Percentiles rank a stretch among this genome's conserved stretches.
Evolutionary conservation across 495 filamentous ascomycete genomes (phyloP).

Genomic region (Penicillium cinerascens): DNA sequence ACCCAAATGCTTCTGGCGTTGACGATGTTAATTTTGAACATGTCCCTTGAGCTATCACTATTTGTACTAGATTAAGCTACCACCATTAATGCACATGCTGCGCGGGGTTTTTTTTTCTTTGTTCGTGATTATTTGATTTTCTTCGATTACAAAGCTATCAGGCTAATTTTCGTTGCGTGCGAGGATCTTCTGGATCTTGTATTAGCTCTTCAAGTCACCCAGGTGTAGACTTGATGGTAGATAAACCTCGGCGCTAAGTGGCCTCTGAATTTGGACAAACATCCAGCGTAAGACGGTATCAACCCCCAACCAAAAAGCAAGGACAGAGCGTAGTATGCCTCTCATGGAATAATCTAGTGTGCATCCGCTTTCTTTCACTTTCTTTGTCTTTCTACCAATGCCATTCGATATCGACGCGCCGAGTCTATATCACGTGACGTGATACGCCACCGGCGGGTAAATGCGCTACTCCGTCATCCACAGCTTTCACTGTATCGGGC

Average conservation of each 20-base stretch:
- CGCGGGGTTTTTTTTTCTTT: background rate
- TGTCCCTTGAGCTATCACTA: slow-evolving; percentile 33
- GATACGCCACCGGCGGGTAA: slow-evolving; percentile 13
- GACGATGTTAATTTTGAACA: slow-evolving; percentile 77
- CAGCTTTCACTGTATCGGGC: background rate
- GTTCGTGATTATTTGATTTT: background rate
- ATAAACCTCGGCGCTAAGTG: background rate
- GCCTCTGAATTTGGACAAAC: background rate
- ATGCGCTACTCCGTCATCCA: slow-evolving; percentile 12
- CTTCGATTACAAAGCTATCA: background rate
- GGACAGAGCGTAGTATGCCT: background rate
- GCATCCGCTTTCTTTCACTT: background rate
- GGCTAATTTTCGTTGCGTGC: background rate
- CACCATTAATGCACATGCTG: slow-evolving; percentile 2
- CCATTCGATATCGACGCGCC: background rate
- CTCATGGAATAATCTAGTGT: background rate
- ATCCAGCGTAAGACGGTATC: background rate
- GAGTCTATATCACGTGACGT: slow-evolving; percentile 11
- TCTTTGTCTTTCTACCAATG: background rate
- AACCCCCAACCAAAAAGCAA: background rate
- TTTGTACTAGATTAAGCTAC: slow-evolving; percentile 3
- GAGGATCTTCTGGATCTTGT: background rate
- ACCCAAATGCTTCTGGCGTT: slow-evolving; percentile 41
- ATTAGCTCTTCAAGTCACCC: no score
- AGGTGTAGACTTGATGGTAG: no score